Evolutionary conservation across 306 rosid genomes (phyloP), one percentile per base, ranked within the genome.

Genomic region (Alnus rubra): DNA sequence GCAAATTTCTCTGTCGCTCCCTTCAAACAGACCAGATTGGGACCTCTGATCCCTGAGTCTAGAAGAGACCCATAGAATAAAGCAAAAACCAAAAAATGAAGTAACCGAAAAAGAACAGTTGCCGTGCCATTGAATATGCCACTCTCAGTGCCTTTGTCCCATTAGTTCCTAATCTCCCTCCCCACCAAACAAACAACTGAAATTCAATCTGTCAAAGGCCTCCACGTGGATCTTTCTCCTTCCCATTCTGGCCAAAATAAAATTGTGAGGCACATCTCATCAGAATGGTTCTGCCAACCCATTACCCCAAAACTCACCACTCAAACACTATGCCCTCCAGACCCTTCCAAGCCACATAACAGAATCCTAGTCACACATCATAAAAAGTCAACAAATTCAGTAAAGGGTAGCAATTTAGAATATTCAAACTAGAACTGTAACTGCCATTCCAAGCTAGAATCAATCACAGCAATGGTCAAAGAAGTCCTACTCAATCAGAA

Each of bases 181-280:
- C 67, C 37, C 13, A 60, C 39, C 67, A 28, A 28, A 60, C 39
- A 60, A 60, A 60, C 15, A 60, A 30, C 31, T 30, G 7, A 60
- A 60, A 35, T 63, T 63, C 16, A 33, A 63, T 12, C 19, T 63
- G 45, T 63, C 69, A 33, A 10, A 33, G 69, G 42, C 45, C 45
- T 63, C 9, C 45, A 33, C 12, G 19, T 63, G 69, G 69, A 63
- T 63, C 39, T 14, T 63, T 63, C 39, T 31, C 13, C 45, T 33
- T 63, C 69, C 45, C 45, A 63, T 31, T 63, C 39, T 35, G n/a
- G 19, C 69, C 45, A 63, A 63, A n/a, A 63, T 11, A 63, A 63
- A 63, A 13, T 30, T 60, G 67, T 60, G 16, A 30, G 13, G 47
- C 16, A 63, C 47, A 13, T 33, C n/a, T 33, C 69, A 33, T 63